Percentiles rank a stretch among this genome's conserved stretches.
phyloP scores from a whole-genome alignment of 345 rosid genomes.

The Syzygium oleosum region DNA sequence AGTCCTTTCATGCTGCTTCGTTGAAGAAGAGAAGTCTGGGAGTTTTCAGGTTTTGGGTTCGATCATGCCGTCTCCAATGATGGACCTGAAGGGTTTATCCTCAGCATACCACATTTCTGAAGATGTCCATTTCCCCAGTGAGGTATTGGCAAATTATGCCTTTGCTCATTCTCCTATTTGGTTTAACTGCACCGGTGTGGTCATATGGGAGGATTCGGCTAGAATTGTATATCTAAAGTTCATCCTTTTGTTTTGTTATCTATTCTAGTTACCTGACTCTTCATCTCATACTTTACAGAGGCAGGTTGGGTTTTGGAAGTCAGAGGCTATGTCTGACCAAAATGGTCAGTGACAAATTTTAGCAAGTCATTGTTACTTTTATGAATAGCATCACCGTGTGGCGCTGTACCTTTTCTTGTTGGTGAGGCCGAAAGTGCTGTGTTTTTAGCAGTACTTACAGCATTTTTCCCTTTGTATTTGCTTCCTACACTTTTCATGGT shows the following conservation, averaged over 20 bases:
- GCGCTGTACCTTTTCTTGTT: neutral
- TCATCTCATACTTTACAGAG: constrained; percentile 19
- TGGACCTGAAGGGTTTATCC: constrained; percentile 22
- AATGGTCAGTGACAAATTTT: constrained; percentile 22
- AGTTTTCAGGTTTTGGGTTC: neutral
- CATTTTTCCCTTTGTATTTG: neutral
- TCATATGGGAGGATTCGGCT: neutral
- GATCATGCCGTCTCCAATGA: constrained; percentile 28
- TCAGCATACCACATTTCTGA: constrained; percentile 22
- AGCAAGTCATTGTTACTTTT: neutral
- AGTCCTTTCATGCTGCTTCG: neutral
- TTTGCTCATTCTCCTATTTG: neutral
- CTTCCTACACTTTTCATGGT: neutral
- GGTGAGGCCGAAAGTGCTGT: neutral
- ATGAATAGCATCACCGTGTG: neutral
- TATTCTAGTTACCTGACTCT: neutral
- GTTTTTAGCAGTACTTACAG: neutral
- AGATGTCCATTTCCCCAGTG: constrained; percentile 16
- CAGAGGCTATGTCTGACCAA: constrained; percentile 19
- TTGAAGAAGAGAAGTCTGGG: neutral
- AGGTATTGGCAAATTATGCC: constrained; percentile 16
- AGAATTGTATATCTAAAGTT: neutral
- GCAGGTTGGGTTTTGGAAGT: constrained; percentile 41
- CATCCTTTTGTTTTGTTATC: neutral
- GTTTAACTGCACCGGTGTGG: neutral